A percentile compares a stretch with the other conserved stretches of the same genome.
Evolutionary conservation across 129 eudicot species (phyloP).

Genomic region (Centella asiatica): DNA sequence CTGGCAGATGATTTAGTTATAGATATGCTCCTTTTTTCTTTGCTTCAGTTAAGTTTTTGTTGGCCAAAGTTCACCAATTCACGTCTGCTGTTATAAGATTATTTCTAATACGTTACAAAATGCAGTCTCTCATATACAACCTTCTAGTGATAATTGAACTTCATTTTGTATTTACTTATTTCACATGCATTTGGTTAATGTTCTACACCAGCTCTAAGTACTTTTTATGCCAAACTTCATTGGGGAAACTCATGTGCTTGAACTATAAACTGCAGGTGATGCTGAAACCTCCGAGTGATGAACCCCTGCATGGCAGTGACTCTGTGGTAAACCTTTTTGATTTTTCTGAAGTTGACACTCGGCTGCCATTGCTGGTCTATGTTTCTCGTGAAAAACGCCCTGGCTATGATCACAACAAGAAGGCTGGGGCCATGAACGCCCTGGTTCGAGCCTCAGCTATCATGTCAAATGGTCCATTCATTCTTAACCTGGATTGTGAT

Average conservation of each 20-base stretch:
- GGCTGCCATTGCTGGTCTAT: slow-evolving; percentile 66
- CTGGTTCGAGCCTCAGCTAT: slow-evolving; percentile 53
- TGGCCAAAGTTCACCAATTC: too few species aligned
- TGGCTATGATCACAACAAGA: slow-evolving; percentile 53
- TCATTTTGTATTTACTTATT: too few species aligned
- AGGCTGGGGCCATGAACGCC: slow-evolving; percentile 64
- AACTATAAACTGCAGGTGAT: slow-evolving; percentile 30
- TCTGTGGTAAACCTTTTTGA: slow-evolving; percentile 33
- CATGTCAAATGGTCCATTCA: slow-evolving; percentile 55
- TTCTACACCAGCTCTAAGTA: too few species aligned
- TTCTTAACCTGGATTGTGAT: slow-evolving; percentile 51
- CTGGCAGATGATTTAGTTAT: too few species aligned
- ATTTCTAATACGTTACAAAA: too few species aligned
- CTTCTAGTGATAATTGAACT: too few species aligned
- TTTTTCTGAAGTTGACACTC: slow-evolving; percentile 39
- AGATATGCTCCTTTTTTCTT: too few species aligned
- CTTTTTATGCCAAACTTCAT: background rate
- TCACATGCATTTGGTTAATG: too few species aligned
- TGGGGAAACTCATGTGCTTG: background rate
- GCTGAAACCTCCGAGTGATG: slow-evolving; percentile 65
- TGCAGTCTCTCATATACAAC: too few species aligned
- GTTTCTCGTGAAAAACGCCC: slow-evolving; percentile 66
- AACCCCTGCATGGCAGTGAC: slow-evolving; percentile 31
- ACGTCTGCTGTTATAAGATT: too few species aligned
- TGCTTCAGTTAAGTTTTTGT: too few species aligned